Evolutionary conservation across 495 filamentous ascomycete species (phyloP).

Genomic region (Trichoderma reesei): DNA sequence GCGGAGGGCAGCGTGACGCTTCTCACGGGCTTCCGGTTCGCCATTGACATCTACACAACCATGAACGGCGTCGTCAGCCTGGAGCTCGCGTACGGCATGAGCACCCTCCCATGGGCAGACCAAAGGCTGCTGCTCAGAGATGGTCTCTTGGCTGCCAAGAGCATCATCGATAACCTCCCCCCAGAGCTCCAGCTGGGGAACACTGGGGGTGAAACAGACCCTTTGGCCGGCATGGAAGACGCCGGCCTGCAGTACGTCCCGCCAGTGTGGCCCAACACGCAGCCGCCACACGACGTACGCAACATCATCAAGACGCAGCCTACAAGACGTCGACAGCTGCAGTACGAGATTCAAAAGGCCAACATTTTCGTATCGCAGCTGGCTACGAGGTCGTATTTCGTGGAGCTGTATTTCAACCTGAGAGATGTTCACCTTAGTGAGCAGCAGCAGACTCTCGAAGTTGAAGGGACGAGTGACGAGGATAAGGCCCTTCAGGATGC

Average conservation of each 20-base stretch:
- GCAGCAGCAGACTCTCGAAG: constrained; percentile 17
- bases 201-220: constrained; percentile 13
- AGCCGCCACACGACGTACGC: constrained; percentile 28
- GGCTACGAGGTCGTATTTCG: constrained; percentile 65
- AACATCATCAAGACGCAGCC: constrained; percentile 25
- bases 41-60: constrained; percentile 58
- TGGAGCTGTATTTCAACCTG: constrained; percentile 68
- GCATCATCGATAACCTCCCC: constrained; percentile 49
- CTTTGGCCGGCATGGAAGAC: constrained; percentile 21
- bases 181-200: constrained; percentile 45
- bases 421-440: constrained; percentile 41
- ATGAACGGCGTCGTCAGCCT: constrained; percentile 58
- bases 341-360: constrained; percentile 75
- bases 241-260: constrained; percentile 27
- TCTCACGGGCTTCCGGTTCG: constrained; percentile 68
- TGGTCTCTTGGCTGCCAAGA: constrained; percentile 50
- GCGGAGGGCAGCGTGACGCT: constrained; percentile 51
- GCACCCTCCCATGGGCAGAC: constrained; percentile 58
- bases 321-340: constrained; percentile 43
- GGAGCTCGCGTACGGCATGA: constrained; percentile 65
- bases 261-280: constrained; percentile 22
- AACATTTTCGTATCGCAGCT: constrained; percentile 73
- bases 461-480: constrained; percentile 11
- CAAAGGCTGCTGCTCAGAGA: constrained; percentile 56
- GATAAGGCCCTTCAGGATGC: constrained; percentile 34